Evolutionary conservation across 495 filamentous ascomycete species (phyloP).

Genomic region (Neurospora intermedia): DNA sequence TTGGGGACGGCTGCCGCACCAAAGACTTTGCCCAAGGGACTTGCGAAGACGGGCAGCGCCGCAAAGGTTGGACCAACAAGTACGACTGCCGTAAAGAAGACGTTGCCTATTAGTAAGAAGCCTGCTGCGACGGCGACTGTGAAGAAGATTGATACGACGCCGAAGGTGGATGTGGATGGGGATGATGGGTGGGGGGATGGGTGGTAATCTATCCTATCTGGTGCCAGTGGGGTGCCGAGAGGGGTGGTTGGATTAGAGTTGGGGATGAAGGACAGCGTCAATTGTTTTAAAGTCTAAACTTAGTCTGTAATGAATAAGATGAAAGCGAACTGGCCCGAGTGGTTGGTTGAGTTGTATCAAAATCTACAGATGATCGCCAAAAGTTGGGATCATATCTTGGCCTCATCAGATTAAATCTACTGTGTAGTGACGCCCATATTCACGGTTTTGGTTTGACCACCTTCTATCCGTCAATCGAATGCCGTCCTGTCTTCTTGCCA

Average conservation of each 20-base stretch:
- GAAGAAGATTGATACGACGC: slow-evolving; percentile 6
- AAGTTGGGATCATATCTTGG: no score
- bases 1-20: slow-evolving; percentile 14
- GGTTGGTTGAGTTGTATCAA: no score
- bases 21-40: slow-evolving; percentile 66
- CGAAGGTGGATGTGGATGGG: slow-evolving; percentile 33
- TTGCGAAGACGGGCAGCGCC: slow-evolving; percentile 45
- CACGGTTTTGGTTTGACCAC: neutral
- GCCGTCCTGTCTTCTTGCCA: neutral
- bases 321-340: no score
- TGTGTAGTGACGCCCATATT: no score
- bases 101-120: neutral
- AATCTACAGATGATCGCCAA: no score
- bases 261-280: neutral
- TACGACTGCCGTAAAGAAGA: slow-evolving; percentile 15
- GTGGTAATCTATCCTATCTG: slow-evolving; percentile 33
- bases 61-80: slow-evolving; percentile 18
- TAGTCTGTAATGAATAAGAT: no score
- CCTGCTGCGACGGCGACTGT: neutral
- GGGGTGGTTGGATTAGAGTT: neutral
- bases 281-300: no score
- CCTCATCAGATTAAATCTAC: no score
- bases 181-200: slow-evolving; percentile 62
- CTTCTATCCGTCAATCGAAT: neutral
- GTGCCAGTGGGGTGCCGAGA: neutral